phyloP scores from a whole-genome alignment of 2,329 filamentous ascomycete species.

The Penicillium sp. region DNA sequence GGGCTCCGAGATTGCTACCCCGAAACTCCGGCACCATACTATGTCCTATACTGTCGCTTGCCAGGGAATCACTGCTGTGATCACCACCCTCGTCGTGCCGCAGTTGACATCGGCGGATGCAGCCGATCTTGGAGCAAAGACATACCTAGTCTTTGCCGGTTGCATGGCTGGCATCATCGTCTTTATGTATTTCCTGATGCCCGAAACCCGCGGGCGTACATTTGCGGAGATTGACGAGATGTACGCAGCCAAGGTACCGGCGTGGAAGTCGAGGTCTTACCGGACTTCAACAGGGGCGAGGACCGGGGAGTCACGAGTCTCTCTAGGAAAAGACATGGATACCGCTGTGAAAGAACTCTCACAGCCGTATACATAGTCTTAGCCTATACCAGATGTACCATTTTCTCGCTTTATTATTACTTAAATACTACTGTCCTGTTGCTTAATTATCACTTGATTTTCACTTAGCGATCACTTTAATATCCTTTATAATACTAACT shows the following conservation, averaged over 20 bases:
- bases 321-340: neutral
- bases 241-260: conserved; percentile 29
- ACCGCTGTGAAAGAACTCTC: neutral
- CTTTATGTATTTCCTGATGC: conserved; percentile 29
- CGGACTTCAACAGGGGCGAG: conserved; percentile 21
- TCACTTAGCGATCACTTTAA: too few species aligned
- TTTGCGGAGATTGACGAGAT: conserved; percentile 35
- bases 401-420: too few species aligned
- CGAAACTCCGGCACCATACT: conserved; percentile 35
- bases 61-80: conserved; percentile 35
- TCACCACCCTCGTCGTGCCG: conserved; percentile 38
- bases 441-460: too few species aligned
- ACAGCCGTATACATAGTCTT: neutral
- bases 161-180: conserved; percentile 29
- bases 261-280: conserved; percentile 32
- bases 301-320: conserved; percentile 4
- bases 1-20: conserved; percentile 36
- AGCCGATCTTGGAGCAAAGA: conserved; percentile 31
- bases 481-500: too few species aligned
- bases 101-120: conserved; percentile 33
- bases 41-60: conserved; percentile 37
- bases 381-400: neutral
- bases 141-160: conserved; percentile 33
- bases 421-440: too few species aligned
- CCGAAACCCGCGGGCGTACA: conserved; percentile 29